Evolutionary conservation across 2,329 filamentous ascomycete genomes (phyloP).

Genomic region (Talaromyces sp.): DNA sequence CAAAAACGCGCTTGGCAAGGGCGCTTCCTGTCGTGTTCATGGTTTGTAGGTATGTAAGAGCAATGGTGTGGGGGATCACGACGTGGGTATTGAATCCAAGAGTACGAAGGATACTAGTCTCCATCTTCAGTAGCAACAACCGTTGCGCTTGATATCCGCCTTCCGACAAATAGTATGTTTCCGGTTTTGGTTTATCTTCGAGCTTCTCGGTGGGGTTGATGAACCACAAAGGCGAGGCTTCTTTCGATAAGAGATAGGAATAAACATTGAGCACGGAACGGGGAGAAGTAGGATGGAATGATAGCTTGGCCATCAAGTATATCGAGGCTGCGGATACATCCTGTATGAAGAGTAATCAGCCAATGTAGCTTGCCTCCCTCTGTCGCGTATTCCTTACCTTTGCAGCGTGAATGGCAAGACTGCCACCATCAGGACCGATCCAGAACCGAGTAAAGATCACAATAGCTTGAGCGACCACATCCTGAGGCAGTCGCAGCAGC

Average conservation of each 20-base stretch:
- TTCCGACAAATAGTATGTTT: slow-evolving; percentile 67
- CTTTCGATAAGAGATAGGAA: slow-evolving; percentile 65
- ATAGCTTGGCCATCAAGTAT: slow-evolving; percentile 79
- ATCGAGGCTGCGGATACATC: slow-evolving; percentile 76
- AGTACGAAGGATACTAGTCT: slow-evolving; percentile 69
- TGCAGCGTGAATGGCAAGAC: slow-evolving; percentile 36
- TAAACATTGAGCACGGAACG: slow-evolving; percentile 82
- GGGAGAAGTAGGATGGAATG: slow-evolving; percentile 67
- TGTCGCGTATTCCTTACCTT: slow-evolving; percentile 27
- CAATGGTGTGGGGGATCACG: slow-evolving; percentile 76
- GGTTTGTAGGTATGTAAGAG: slow-evolving; percentile 87
- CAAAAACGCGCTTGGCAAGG: slow-evolving; percentile 62
- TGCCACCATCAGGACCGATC: slow-evolving; percentile 49
- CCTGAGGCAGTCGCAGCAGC: slow-evolving; percentile 77
- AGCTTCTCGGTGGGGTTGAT: slow-evolving; percentile 24
- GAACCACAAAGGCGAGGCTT: slow-evolving; percentile 50
- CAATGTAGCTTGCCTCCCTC: neutral
- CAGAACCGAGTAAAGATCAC: slow-evolving; percentile 78
- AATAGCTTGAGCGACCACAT: slow-evolving; percentile 78
- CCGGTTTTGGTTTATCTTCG: slow-evolving; percentile 37
- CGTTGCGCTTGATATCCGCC: slow-evolving; percentile 63
- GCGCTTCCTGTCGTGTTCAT: slow-evolving; percentile 62
- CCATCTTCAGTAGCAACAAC: slow-evolving; percentile 62
- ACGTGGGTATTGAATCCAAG: slow-evolving; percentile 82
- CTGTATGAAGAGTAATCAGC: slow-evolving; percentile 37